A percentile compares a stretch with the other conserved stretches of the same genome.
These are phyloP conservation scores for Syncephalastrum monosporum DNA, from an alignment of 371 early-diverging fungal genomes.

Conservation along the genomic window DNA sequence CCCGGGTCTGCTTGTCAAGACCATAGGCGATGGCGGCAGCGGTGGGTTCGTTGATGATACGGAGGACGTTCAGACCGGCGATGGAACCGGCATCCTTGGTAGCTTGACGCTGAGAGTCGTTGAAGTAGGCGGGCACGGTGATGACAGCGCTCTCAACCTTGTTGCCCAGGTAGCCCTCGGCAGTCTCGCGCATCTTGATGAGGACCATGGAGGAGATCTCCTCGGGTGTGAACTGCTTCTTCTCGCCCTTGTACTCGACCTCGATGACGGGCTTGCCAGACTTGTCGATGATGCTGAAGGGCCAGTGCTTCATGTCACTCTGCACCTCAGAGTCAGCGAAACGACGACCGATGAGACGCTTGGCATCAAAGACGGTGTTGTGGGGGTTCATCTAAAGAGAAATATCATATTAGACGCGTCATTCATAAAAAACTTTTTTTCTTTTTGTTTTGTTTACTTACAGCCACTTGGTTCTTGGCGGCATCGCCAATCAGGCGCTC, in stretches of 20 bases:
- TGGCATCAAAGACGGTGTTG: constrained; percentile 88
- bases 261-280: constrained; percentile 93
- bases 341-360: constrained; percentile 92
- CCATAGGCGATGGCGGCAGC: constrained; percentile 94
- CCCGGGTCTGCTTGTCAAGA: constrained; percentile 66
- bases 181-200: constrained; percentile 88
- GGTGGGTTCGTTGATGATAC: constrained; percentile 94
- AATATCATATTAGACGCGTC: background rate
- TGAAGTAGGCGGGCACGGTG: constrained; percentile 81
- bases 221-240: constrained; percentile 83
- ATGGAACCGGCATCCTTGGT: constrained; percentile 81
- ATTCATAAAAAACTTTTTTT: background rate
- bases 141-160: constrained; percentile 81
- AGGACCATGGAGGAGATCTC: constrained; percentile 88
- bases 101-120: constrained; percentile 79
- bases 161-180: constrained; percentile 76
- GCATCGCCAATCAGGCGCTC: constrained; percentile 95
- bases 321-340: constrained; percentile 81
- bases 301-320: constrained; percentile 77
- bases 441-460: constrained; percentile 8
- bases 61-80: constrained; percentile 74
- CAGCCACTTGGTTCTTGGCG: constrained; percentile 86
- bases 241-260: constrained; percentile 52
- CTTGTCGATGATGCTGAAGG: constrained; percentile 81
- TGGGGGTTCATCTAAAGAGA: constrained; percentile 66